Conservation (phyloP, 2,329 filamentous ascomycete genomes). For the Aspergillus sp. region DNA sequence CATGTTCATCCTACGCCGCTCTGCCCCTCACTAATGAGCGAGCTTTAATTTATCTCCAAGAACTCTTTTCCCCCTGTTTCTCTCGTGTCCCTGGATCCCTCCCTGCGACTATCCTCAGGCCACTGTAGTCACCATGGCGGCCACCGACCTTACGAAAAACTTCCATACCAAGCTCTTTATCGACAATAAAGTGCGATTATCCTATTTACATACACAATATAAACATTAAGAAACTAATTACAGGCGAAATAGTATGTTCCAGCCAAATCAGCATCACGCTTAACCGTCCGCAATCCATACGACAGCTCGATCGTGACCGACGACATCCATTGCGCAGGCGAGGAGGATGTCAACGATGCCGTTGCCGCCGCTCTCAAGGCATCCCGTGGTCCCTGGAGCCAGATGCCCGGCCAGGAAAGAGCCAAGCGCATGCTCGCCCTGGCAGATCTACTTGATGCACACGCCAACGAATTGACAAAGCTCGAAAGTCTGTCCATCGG, state of each 20-base stretch:
- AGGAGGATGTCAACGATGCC: slow-evolving; percentile 42
- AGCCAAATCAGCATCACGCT: slow-evolving; percentile 47
- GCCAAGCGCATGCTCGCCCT: slow-evolving; percentile 9
- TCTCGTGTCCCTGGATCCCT: not conserved
- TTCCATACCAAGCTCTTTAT: slow-evolving; percentile 43
- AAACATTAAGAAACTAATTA: not conserved
- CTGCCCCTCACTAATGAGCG: not conserved
- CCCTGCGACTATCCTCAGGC: not conserved
- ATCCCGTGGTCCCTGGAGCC: slow-evolving; percentile 22
- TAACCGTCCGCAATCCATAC: slow-evolving; percentile 45
- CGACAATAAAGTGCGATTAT: slow-evolving; percentile 44
- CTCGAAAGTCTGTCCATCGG: slow-evolving; percentile 1
- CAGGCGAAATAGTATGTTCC: slow-evolving; percentile 37
- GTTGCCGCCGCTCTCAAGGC: slow-evolving; percentile 46
- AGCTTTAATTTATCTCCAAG: not conserved
- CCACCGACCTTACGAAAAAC: not conserved
- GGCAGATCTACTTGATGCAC: slow-evolving; percentile 12
- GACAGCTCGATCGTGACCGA: slow-evolving; percentile 32
- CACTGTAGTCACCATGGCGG: not conserved
- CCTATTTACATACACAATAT: not conserved
- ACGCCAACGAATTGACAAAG: not conserved
- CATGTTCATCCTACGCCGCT: not conserved
- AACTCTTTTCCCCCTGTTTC: not conserved
- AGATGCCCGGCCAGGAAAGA: slow-evolving; percentile 1
- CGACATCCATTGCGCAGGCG: slow-evolving; percentile 46